Percentiles rank a stretch among this genome's conserved stretches.
These are phyloP conservation scores for Conticribra guillardii DNA, from an alignment of 108 stramenopile genomes.

Conservation along the genomic window DNA sequence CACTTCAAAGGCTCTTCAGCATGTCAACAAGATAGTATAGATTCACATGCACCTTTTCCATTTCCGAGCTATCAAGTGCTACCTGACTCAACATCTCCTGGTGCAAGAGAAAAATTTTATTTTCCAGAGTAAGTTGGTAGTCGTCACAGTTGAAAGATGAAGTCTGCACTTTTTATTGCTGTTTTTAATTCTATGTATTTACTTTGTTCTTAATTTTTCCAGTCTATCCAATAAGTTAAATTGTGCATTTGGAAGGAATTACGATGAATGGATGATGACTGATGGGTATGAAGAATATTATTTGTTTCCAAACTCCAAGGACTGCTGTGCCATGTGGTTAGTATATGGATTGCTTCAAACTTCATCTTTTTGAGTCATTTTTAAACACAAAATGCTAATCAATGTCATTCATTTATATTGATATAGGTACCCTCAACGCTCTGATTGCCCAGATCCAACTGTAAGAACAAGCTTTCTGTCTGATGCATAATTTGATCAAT, in stretches of 20 bases:
- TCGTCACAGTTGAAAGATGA: too few relatives aligned
- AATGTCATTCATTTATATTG: neutral
- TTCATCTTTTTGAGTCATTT: neutral
- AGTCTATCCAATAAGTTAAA: conserved; percentile 2
- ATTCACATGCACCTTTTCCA: conserved; percentile 1
- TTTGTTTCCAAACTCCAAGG: conserved; percentile 1
- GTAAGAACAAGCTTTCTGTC: neutral
- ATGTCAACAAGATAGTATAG: neutral
- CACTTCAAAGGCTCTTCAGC: neutral
- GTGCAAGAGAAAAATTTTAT: neutral
- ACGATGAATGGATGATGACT: conserved; percentile 18
- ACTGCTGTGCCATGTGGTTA: conserved; percentile 21
- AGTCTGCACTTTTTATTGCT: too few relatives aligned
- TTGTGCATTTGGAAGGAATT: conserved; percentile 1
- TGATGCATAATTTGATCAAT: too few relatives aligned
- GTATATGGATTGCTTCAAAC: neutral
- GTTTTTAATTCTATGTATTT: too few relatives aligned
- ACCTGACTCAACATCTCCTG: neutral
- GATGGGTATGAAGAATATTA: conserved; percentile 14
- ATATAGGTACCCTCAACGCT: conserved; percentile 8
- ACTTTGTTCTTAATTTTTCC: too few relatives aligned
- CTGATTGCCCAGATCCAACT: conserved; percentile 6
- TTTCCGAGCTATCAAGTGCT: neutral
- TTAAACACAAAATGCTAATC: neutral
- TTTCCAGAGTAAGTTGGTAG: too few relatives aligned